These are phyloP conservation scores for Rusavskia elegans DNA, from an alignment of 495 filamentous ascomycete species.

Conservation along the genomic window DNA sequence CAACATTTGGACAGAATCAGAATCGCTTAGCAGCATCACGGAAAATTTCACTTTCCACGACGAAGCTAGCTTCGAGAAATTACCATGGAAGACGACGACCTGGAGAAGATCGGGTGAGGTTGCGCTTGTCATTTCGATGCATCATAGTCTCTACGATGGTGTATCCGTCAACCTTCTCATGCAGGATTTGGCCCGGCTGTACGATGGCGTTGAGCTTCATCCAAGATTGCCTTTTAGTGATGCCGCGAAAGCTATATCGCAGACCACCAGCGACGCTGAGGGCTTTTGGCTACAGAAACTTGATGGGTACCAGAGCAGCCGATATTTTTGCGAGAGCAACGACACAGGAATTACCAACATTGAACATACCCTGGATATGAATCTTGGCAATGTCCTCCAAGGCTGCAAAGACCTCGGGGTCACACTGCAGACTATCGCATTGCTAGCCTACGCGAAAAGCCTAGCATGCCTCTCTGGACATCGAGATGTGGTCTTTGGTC, in stretches of 20 bases:
- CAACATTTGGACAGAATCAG: conserved; percentile 1
- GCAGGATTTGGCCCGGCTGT: conserved; percentile 21
- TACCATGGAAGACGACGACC: conserved; percentile 2
- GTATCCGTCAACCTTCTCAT: conserved; percentile 48
- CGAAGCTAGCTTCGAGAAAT: conserved; percentile 2
- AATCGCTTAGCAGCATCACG: not conserved
- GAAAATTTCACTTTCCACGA: conserved; percentile 3
- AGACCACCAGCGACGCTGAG: conserved; percentile 10
- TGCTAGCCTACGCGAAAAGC: conserved; percentile 14
- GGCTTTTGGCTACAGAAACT: conserved; percentile 26
- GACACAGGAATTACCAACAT: too few species aligned
- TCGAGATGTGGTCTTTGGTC: conserved; percentile 17
- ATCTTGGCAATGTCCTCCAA: not conserved
- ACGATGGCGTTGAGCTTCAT: not conserved
- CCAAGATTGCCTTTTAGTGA: conserved; percentile 4
- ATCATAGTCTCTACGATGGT: conserved; percentile 70
- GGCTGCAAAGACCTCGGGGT: conserved; percentile 9
- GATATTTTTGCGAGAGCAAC: too few species aligned
- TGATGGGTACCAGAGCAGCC: not conserved
- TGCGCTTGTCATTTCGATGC: conserved; percentile 40
- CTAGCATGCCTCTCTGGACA: conserved; percentile 7
- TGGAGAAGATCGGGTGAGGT: not conserved
- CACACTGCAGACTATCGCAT: conserved; percentile 13
- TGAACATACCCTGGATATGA: conserved; percentile 3
- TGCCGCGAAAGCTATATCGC: conserved; percentile 5